Evolutionary conservation across 2,329 filamentous ascomycete genomes (phyloP), one percentile per base, ranked within the genome.

Genomic region (Decorospora gaudefroyi): DNA sequence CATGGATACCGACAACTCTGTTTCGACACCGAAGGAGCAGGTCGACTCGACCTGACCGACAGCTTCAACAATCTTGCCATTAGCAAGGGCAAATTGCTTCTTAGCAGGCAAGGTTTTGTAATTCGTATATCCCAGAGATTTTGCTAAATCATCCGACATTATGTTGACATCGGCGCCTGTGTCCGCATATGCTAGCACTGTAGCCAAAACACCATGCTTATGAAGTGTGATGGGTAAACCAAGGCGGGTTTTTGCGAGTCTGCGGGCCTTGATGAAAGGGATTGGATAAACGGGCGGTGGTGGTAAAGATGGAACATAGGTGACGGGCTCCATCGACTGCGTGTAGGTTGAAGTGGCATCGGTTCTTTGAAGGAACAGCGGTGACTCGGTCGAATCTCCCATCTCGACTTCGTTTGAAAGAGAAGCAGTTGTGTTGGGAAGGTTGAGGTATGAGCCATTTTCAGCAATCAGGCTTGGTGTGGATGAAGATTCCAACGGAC

Each of bases 81-180:
- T 46, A 1, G 46, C 41, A 3, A 49, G 19, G 8, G 32, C 10
- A 12, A 49, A 46, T 12, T 38, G 1, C 13, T 25, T 36, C 6
- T n/a, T 19, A 1, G 25, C 2, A 2, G 32, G 12, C 6, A 18
- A 4, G 3, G 8, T 6, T 2, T 33, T 22, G 21, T 38, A 33
- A 6, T 10, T 15, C 1, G 27, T 26, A 10, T 36, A 28, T 9
- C 46, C 39, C n/a, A 53, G 25, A 11, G 19, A 8, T 12, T 11
- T 13, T 3, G 42, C 50, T 2, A 53, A 16, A 2, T 44, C 42
- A 11, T 28, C 5, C 2, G 50, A 50, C 2, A 53, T 53, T 4
- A 53, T 38, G 15, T 50, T 53, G 6, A 26, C 46, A n/a, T 47
- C 50, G 2, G 50, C 30, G 4, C 46, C 28, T 1, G 34, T 46